phyloP scores from a whole-genome alignment of 371 early-diverging fungal genomes.

The Saksenaea vasiformis region DNA sequence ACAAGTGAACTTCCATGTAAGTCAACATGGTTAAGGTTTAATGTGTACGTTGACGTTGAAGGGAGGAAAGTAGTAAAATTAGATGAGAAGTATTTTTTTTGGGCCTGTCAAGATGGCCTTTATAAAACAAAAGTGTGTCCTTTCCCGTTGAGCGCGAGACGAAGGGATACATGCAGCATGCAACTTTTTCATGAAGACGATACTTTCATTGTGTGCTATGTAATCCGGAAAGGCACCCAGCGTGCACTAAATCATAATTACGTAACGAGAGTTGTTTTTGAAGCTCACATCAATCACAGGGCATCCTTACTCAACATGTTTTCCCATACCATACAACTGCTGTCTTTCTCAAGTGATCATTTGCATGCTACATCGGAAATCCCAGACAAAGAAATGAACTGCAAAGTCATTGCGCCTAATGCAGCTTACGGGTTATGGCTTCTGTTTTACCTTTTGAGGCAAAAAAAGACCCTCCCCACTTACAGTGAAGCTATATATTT shows the following conservation, averaged over 20 bases:
- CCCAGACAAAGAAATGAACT: neutral
- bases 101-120: neutral
- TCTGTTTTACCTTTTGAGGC: neutral
- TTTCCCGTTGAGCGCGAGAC: neutral
- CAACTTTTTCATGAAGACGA: neutral
- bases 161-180: constrained; percentile 6
- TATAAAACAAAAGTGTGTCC: neutral
- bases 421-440: neutral
- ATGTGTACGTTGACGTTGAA: neutral
- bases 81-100: neutral
- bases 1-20: constrained; percentile 62
- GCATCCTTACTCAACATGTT: neutral
- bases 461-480: neutral
- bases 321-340: constrained; percentile 1
- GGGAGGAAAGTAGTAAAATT: neutral
- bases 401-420: neutral
- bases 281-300: neutral
- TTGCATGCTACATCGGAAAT: neutral
- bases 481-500: neutral
- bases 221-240: neutral
- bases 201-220: neutral
- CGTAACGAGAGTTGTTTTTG: neutral
- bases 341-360: neutral
- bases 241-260: neutral
- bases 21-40: constrained; percentile 37